phyloP scores from a whole-genome alignment of 169 alveolate species.

The Cryptosporidium canis region DNA sequence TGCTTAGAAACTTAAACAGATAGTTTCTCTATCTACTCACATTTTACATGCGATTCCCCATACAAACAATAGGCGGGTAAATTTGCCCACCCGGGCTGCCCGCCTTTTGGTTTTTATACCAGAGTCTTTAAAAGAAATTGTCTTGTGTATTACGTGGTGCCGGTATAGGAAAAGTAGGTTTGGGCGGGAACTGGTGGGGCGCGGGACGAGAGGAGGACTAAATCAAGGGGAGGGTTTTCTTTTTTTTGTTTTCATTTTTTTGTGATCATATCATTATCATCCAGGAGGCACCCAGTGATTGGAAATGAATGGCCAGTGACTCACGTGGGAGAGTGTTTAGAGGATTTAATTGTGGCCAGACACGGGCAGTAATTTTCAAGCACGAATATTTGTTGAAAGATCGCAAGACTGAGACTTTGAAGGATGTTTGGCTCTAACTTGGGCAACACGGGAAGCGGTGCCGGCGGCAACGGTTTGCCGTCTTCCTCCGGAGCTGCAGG shows the following conservation, averaged over 20 bases:
- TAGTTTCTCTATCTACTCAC: neutral
- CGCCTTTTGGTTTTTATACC: too few species aligned
- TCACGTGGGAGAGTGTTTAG: too few species aligned
- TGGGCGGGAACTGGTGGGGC: neutral
- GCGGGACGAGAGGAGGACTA: too few species aligned
- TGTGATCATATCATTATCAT: too few species aligned
- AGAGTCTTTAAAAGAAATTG: neutral
- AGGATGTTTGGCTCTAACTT: neutral
- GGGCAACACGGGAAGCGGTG: too few species aligned
- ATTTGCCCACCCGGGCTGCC: too few species aligned
- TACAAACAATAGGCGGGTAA: neutral
- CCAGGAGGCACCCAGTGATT: too few species aligned
- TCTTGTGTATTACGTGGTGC: constrained; percentile 4
- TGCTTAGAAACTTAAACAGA: neutral
- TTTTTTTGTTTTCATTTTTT: too few species aligned
- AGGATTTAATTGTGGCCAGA: too few species aligned
- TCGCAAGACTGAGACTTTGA: neutral
- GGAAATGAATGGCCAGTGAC: too few species aligned
- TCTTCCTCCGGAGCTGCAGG: neutral
- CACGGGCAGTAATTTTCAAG: neutral
- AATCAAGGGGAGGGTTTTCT: too few species aligned
- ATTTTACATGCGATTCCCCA: too few species aligned
- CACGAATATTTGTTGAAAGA: neutral
- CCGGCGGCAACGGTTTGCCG: neutral
- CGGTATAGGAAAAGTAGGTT: neutral